Conservation (phyloP, 371 early-diverging fungal genomes). For the Dipsacomyces acuminosporus region DNA sequence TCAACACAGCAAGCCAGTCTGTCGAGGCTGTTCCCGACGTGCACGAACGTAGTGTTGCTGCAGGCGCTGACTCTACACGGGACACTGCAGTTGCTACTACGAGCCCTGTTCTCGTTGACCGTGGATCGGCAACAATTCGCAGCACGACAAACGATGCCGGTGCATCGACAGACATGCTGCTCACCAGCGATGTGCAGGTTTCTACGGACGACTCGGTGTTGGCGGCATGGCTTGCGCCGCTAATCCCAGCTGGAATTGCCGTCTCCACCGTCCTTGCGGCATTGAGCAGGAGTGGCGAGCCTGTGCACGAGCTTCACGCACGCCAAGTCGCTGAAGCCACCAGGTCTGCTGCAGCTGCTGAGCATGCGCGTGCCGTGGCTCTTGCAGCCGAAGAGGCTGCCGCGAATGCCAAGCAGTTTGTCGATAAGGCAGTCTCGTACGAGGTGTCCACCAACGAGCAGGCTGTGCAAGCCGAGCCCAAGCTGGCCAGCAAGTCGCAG, state of each 20-base stretch:
- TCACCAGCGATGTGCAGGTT: constrained; percentile 10
- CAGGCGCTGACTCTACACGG: constrained; percentile 9
- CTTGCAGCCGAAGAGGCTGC: constrained; percentile 26
- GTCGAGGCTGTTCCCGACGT: constrained; percentile 10
- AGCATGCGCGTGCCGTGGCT: constrained; percentile 19
- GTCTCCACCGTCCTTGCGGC: constrained; percentile 21
- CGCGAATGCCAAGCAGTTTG: constrained; percentile 14
- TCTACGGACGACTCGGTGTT: constrained; percentile 19
- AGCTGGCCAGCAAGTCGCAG: constrained; percentile 4
- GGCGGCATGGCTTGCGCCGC: constrained; percentile 33
- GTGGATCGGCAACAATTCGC: constrained; percentile 17
- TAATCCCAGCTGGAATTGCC: constrained; percentile 28
- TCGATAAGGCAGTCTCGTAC: constrained; percentile 17
- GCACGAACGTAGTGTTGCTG: constrained; percentile 6
- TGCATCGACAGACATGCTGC: constrained; percentile 2
- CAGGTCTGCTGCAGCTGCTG: constrained; percentile 17
- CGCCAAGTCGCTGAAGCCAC: constrained; percentile 24
- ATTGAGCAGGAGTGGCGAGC: constrained; percentile 26
- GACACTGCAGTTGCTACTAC: constrained; percentile 19
- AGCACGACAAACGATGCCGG: background rate
- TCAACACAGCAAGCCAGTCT: constrained; percentile 3
- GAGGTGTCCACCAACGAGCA: constrained; percentile 14
- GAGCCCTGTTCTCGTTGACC: constrained; percentile 16
- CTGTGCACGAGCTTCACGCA: constrained; percentile 26
- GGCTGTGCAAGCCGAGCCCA: constrained; percentile 26